These are phyloP conservation scores for Grosmannia clavigera DNA, from an alignment of 2,329 filamentous ascomycete species.

Conservation along the genomic window DNA sequence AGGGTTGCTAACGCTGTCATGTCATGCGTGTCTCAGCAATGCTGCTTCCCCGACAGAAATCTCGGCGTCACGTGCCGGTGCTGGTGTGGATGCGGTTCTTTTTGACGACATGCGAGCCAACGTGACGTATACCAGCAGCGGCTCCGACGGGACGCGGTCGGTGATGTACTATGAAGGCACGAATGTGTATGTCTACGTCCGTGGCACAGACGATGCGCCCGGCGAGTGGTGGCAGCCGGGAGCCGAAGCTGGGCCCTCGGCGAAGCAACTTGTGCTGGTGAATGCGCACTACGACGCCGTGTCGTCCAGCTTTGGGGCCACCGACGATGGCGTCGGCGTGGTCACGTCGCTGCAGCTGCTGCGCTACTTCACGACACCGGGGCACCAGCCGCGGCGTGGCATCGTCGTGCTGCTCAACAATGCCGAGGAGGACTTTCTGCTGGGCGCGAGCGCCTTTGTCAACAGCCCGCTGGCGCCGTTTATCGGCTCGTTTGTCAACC, in stretches of 20 bases:
- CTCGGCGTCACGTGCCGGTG: not conserved
- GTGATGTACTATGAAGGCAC: constrained; percentile 79
- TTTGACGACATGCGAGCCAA: constrained; percentile 75
- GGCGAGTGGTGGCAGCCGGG: constrained; percentile 55
- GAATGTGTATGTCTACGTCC: constrained; percentile 86
- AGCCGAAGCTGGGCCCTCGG: constrained; percentile 21
- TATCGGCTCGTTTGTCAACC: constrained; percentile 79
- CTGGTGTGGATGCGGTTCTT: constrained; percentile 33
- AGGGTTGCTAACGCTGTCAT: not conserved
- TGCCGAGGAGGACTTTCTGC: constrained; percentile 84
- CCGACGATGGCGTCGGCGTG: constrained; percentile 85
- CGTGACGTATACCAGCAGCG: constrained; percentile 47
- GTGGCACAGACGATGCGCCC: constrained; percentile 61
- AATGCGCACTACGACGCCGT: constrained; percentile 93
- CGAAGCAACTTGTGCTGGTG: constrained; percentile 69
- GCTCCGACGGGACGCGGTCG: constrained; percentile 17
- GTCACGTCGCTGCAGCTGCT: constrained; percentile 78
- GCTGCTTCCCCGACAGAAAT: not conserved
- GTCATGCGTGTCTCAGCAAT: not conserved
- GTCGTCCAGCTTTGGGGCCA: constrained; percentile 82
- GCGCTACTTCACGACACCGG: constrained; percentile 66
- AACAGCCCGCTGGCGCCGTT: constrained; percentile 71
- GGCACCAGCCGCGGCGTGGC: constrained; percentile 63
- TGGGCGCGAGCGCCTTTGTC: constrained; percentile 75
- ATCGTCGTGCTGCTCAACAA: constrained; percentile 86